Percentiles rank a stretch among this genome's conserved stretches.
Evolutionary conservation across 139 green algal genomes (phyloP).

Genomic region (Auxenochlorella pyrenoidosa): DNA sequence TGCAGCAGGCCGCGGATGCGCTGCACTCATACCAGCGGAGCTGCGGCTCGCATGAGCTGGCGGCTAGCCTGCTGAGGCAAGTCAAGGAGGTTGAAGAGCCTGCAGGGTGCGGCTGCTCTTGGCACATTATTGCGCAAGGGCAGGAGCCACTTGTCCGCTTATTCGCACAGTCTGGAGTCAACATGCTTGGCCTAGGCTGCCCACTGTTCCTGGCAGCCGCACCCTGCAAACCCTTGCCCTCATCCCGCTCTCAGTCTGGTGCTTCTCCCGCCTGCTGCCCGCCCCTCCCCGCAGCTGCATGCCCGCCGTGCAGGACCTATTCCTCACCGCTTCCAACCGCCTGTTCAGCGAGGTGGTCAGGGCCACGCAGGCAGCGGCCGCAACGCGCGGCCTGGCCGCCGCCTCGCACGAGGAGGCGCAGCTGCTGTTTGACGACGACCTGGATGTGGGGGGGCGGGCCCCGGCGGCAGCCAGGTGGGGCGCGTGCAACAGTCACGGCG

Average conservation of each 20-base stretch:
- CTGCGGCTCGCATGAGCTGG: slow-evolving; percentile 3
- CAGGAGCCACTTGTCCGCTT: no score
- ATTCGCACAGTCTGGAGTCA: no score
- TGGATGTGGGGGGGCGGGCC: slow-evolving; percentile 32
- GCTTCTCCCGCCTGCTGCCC: background rate
- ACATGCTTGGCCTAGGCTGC: background rate
- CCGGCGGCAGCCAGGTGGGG: background rate
- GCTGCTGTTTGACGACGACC: slow-evolving; percentile 33
- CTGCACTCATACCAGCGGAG: slow-evolving; percentile 9
- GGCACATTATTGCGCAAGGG: no score
- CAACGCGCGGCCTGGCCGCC: background rate
- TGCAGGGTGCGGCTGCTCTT: no score
- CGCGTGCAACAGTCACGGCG: background rate
- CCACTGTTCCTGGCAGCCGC: background rate
- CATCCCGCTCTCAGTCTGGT: background rate
- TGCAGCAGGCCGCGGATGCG: slow-evolving; percentile 4
- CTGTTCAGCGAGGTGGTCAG: background rate
- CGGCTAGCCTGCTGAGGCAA: slow-evolving; percentile 31
- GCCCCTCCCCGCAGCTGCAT: slow-evolving; percentile 23
- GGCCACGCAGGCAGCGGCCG: slow-evolving; percentile 27
- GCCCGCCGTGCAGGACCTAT: slow-evolving; percentile 26
- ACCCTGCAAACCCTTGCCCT: background rate
- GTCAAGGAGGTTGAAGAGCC: background rate
- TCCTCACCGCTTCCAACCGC: slow-evolving; percentile 1
- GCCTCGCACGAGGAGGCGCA: background rate